Base-by-base conservation (phyloP, 2,329 filamentous ascomycete genomes). In the Aspergillus aculeatus region DNA sequence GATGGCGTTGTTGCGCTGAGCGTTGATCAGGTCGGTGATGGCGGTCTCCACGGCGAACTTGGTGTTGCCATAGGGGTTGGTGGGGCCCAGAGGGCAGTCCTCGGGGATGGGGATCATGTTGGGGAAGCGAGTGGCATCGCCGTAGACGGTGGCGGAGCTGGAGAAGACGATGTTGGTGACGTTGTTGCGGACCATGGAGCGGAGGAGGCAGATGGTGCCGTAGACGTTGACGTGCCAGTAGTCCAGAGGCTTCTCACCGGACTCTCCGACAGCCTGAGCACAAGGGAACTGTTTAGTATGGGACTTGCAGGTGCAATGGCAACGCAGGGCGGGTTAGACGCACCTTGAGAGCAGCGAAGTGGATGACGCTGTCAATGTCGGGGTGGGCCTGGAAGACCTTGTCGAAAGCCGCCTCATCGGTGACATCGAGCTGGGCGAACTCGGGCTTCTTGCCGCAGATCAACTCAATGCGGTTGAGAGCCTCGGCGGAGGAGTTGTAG, bases 51-150 rank as follows among this genome's bases (percentile, higher is more conserved):
- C 92, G 68, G 89, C 90, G 71, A 91, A 89, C 83, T 99, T 99
- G 66, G 95, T 99, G 79, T 92, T 92, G 64, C 95, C 96, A 79
- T 99, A 99, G 26, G 94, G 92, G 83, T 98, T 99, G 68, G 95
- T 99, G 14, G 95, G 92, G 54, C 92, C 94, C 64, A 96, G 91
- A 62, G 96, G 95, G 84, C 95, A 99, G 78, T 91, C 83, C 81
- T 99, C 95, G 54, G 95, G 95, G 73, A 99, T 99, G 65, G 95
- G 95, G 67, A 99, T 99, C 95, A 99, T 99, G 84, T 96, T 89
- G 68, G 90, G 88, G 80, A 97, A 91, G 74, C 92, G 90, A 50
- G 95, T 98, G 56, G 94, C 95, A 78, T 99, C 96, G 74, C 95
- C 95, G 78, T 99, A 99, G 35, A 99, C 95, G 68, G 96, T 99